These are phyloP conservation scores for Fusarium sp. DNA, from an alignment of 2,329 filamentous ascomycete species.

Conservation along the genomic window DNA sequence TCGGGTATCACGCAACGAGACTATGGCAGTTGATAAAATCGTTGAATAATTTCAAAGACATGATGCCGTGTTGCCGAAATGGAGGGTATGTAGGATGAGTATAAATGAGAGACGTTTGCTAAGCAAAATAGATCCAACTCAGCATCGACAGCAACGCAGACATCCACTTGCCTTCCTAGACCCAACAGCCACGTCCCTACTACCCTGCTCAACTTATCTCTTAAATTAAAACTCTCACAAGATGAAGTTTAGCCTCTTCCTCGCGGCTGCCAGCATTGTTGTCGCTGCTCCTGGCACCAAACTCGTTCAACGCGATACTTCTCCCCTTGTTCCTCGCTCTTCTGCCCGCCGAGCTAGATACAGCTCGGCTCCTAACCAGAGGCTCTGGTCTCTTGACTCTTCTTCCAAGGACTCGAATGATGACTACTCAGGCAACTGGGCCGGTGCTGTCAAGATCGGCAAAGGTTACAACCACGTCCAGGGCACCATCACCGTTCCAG, in stretches of 20 bases:
- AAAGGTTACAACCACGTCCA: constrained; percentile 41
- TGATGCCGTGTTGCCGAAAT: background rate
- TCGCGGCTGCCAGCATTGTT: constrained; percentile 5
- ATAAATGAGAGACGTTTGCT: background rate
- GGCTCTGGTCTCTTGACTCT: constrained; percentile 1
- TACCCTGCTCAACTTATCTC: background rate
- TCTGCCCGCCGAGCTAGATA: constrained; percentile 4
- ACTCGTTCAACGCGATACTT: constrained; percentile 1
- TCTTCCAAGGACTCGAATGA: constrained; percentile 18
- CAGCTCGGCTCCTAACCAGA: constrained; percentile 29
- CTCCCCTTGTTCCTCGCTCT: constrained; percentile 5
- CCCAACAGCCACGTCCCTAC: background rate
- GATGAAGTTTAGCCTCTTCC: constrained; percentile 11
- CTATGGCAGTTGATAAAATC: background rate
- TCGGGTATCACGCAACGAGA: background rate
- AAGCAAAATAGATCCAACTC: background rate
- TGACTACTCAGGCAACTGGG: constrained; percentile 45
- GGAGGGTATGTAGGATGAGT: background rate
- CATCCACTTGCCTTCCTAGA: background rate
- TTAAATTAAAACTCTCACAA: background rate
- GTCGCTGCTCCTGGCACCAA: constrained; percentile 4
- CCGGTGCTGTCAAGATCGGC: constrained; percentile 43
- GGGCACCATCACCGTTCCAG: constrained; percentile 45
- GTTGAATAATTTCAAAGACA: background rate
- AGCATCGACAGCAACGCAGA: background rate